Conservation (phyloP, 495 filamentous ascomycete genomes). For the Talaromyces wortmannii region DNA sequence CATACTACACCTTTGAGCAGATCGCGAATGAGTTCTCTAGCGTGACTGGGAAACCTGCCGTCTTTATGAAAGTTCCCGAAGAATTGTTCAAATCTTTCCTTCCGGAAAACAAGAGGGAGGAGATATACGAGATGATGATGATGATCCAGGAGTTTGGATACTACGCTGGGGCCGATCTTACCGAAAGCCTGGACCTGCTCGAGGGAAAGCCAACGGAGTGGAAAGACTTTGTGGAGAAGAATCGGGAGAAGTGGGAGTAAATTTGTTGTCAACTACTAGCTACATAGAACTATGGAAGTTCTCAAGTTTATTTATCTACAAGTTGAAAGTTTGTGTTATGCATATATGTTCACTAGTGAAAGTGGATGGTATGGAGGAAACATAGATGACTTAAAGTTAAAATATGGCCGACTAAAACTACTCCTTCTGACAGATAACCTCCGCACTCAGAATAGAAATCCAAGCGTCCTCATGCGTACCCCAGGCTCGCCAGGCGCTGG, state of each 20-base stretch:
- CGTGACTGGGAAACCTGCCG: background rate
- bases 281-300: background rate
- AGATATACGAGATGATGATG: slow-evolving; percentile 6
- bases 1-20: slow-evolving; percentile 5
- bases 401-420: slow-evolving; percentile 1
- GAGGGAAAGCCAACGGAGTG: slow-evolving; percentile 1
- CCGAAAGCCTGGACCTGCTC: slow-evolving; percentile 5
- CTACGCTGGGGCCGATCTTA: slow-evolving; percentile 7
- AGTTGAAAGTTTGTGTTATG: too few relatives aligned
- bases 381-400: too few relatives aligned
- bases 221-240: background rate
- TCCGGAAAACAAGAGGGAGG: background rate
- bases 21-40: slow-evolving; percentile 1
- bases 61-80: background rate
- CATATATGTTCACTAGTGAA: too few relatives aligned
- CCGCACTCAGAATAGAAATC: slow-evolving; percentile 44
- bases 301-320: too few relatives aligned
- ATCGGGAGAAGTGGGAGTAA: slow-evolving; percentile 2
- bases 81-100: slow-evolving; percentile 1
- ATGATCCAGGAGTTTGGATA: slow-evolving; percentile 7
- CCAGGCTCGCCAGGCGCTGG: slow-evolving; percentile 35
- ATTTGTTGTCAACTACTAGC: background rate
- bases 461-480: slow-evolving; percentile 41
- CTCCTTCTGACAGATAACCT: slow-evolving; percentile 44
- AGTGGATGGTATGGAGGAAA: too few relatives aligned